Percentiles rank a stretch among this genome's conserved stretches.
These are phyloP conservation scores for Penicillium soppii DNA, from an alignment of 495 filamentous ascomycete species.

Conservation along the genomic window DNA sequence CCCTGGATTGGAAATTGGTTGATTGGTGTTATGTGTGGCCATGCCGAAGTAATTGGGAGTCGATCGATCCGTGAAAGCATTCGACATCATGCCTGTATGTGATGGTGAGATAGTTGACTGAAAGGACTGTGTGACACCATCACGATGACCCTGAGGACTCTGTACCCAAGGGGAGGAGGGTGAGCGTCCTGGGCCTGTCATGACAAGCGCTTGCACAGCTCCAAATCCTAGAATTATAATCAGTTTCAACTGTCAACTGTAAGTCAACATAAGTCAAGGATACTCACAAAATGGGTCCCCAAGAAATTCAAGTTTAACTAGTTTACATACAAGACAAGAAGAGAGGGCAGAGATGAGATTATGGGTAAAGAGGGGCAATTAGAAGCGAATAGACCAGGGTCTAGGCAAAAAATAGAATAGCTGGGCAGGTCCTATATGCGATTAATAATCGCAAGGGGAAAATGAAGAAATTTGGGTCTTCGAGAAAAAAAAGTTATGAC, in stretches of 20 bases:
- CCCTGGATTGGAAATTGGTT: conserved; percentile 57
- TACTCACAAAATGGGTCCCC: too few species aligned
- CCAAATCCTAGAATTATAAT: conserved; percentile 9
- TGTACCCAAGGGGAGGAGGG: conserved; percentile 48
- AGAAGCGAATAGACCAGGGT: conserved; percentile 17
- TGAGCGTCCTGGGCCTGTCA: conserved; percentile 47
- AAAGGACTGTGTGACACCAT: conserved; percentile 13
- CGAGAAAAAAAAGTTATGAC: conserved; percentile 26
- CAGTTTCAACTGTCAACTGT: conserved; percentile 6
- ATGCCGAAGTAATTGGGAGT: conserved; percentile 86
- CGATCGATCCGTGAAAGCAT: conserved; percentile 43
- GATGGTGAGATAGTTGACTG: conserved; percentile 40
- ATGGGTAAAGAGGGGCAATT: conserved; percentile 13
- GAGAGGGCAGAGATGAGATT: too few species aligned
- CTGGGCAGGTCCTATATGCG: conserved; percentile 28
- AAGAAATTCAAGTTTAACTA: too few species aligned
- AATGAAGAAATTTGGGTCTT: conserved; percentile 13
- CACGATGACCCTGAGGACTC: conserved; percentile 29
- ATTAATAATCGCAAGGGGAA: conserved; percentile 27
- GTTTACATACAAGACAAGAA: too few species aligned
- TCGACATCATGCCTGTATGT: conserved; percentile 39
- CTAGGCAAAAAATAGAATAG: conserved; percentile 16
- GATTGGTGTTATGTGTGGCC: conserved; percentile 57
- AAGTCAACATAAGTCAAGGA: too few species aligned
- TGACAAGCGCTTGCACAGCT: conserved; percentile 27